Evolutionary conservation across 2,329 filamentous ascomycete species (phyloP), one percentile per base, ranked within the genome.

Genomic region (Emmonsia crescens): DNA sequence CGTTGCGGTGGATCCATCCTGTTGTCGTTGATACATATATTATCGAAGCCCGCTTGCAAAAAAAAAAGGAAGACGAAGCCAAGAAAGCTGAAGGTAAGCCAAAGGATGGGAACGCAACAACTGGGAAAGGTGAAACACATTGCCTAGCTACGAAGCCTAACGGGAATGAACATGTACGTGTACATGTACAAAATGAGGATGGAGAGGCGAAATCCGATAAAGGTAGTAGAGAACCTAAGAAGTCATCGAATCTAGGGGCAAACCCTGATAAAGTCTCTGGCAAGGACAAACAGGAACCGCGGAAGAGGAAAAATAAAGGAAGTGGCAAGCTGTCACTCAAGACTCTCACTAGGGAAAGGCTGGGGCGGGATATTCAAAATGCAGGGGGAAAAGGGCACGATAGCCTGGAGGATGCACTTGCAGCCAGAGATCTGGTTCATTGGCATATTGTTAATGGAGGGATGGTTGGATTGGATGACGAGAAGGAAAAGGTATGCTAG

Each of bases 1-100:
- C 74, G 0, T 66, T 83, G 64, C 72, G 79, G n/a, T 80, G 78
- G 79, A 76, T 80, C n/a, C 80, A 82, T 64, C 57, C 61, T 0
- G 57, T 63, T 0, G 68, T 82, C 1, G 69, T 82, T n/a, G 80
- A 82, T 65, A 80, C 79, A 0, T 67, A 74, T 42, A 52, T 74
- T 24, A 62, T 73, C 12, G 66, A 62, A 33, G 54, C 44, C 29
- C 48, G 36, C 8, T 60, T 63, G 49, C 55, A 61, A 56, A 60
- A 62, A 42, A 42, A 40, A 36, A 27, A 51, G 56, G 44, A 59
- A 1, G 12, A 48, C 14, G 27, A 59, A 27, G 29, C 16, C 12
- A 64, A 29, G 29, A 60, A 29, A 9, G 46, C 46, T 2, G 40
- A 14, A 3, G 24, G 27, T 8, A 38, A 12, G 6, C 5, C 31